Percentiles rank a stretch among this genome's conserved stretches.
Evolutionary conservation across 1,284 basidiomycete species (phyloP).

Genomic region (Blastosporella zonata): DNA sequence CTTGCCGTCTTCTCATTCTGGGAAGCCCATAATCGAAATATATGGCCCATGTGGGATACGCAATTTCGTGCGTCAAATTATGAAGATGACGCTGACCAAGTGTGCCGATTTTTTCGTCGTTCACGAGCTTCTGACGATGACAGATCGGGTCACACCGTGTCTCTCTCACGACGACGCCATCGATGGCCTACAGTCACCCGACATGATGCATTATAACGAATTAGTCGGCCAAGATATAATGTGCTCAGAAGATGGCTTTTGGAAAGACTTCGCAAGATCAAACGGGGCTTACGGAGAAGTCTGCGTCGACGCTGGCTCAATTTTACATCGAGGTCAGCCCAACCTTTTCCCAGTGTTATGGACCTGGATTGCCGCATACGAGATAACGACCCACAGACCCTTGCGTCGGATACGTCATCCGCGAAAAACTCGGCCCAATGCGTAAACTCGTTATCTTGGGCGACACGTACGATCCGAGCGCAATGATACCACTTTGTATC

Average conservation of each 20-base stretch:
- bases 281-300: conserved; percentile 42
- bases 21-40: conserved; percentile 65
- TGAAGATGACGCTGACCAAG: conserved; percentile 67
- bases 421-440: conserved; percentile 50
- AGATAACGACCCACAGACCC: conserved; percentile 50
- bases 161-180: conserved; percentile 32
- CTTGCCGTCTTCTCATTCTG: conserved; percentile 7
- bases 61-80: conserved; percentile 68
- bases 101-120: conserved; percentile 72
- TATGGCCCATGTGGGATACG: conserved; percentile 87
- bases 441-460: conserved; percentile 54
- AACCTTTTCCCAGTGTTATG: conserved; percentile 1
- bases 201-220: conserved; percentile 66
- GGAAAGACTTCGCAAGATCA: conserved; percentile 52
- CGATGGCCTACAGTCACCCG: conserved; percentile 26
- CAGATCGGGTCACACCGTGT: conserved; percentile 51
- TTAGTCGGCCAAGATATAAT: conserved; percentile 62
- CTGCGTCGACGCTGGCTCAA: conserved; percentile 74
- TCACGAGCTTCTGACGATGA: conserved; percentile 72
- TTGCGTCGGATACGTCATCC: conserved; percentile 80
- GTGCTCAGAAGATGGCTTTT: conserved; percentile 66
- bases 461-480: conserved; percentile 67
- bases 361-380: neutral
- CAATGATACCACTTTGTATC: conserved; percentile 53
- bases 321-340: conserved; percentile 72